phyloP scores from a whole-genome alignment of 495 filamentous ascomycete genomes.

The Aspergillus homomorphus region DNA sequence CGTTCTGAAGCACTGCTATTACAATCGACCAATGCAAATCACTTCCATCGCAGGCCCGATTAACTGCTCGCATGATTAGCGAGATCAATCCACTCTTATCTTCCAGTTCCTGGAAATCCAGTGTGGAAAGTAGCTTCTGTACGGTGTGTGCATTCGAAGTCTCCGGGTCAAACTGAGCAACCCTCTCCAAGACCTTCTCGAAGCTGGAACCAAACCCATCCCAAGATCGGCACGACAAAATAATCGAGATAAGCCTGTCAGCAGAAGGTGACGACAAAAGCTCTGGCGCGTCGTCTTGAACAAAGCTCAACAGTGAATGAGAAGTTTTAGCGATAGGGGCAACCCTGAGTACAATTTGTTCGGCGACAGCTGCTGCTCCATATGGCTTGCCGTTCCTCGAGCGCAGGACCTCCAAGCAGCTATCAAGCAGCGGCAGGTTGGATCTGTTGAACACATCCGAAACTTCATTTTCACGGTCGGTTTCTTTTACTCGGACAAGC shows the following conservation, averaged over 20 bases:
- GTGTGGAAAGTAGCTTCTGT: conserved; percentile 38
- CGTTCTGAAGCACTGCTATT: conserved; percentile 44
- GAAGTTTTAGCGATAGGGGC: conserved; percentile 37
- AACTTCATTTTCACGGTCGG: conserved; percentile 22
- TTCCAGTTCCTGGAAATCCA: conserved; percentile 40
- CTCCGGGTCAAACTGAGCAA: conserved; percentile 38
- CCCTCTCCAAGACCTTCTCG: conserved; percentile 36
- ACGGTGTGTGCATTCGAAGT: conserved; percentile 39
- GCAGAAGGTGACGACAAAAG: conserved; percentile 56
- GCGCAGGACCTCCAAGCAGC: conserved; percentile 48
- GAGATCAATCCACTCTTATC: conserved; percentile 32
- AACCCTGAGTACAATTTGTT: conserved; percentile 44
- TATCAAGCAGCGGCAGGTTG: conserved; percentile 42
- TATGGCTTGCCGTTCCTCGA: conserved; percentile 78
- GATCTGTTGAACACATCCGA: conserved; percentile 25
- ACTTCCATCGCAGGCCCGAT: conserved; percentile 39
- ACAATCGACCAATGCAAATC: conserved; percentile 43
- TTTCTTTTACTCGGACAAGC: conserved; percentile 29
- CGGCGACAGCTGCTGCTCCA: conserved; percentile 66
- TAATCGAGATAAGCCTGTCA: conserved; percentile 40
- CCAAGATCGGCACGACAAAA: conserved; percentile 40
- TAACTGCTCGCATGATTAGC: conserved; percentile 37
- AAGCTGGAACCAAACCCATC: conserved; percentile 40
- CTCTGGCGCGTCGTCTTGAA: conserved; percentile 45
- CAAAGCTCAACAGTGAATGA: conserved; percentile 37